Conservation (phyloP, 257 asterid genomes). For the Penstemon davidsonii region DNA sequence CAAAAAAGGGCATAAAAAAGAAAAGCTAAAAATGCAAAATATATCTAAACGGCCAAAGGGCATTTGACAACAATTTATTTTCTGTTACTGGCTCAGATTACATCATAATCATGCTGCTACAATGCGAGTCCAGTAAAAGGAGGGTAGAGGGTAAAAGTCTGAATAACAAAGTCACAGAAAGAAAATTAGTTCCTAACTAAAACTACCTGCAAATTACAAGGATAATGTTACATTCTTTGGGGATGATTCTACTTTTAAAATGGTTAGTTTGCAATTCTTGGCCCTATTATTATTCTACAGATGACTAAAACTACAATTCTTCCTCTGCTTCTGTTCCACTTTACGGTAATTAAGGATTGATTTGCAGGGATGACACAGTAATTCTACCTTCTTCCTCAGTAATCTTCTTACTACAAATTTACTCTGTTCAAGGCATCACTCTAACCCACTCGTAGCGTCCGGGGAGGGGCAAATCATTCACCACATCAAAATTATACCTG, state of each 20-base stretch:
- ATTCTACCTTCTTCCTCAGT: constrained; percentile 31
- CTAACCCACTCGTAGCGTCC: constrained; percentile 56
- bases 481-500: constrained; percentile 62
- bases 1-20: too few species aligned
- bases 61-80: constrained; percentile 13
- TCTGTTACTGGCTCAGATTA: constrained; percentile 10
- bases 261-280: constrained; percentile 36
- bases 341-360: constrained; percentile 28
- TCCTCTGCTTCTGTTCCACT: constrained; percentile 27
- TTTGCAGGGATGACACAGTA: constrained; percentile 20
- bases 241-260: constrained; percentile 32
- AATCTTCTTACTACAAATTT: constrained; percentile 16
- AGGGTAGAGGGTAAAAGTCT: neutral
- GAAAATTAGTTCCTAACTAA: constrained; percentile 27
- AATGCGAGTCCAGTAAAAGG: neutral
- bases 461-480: constrained; percentile 47
- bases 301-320: constrained; percentile 33
- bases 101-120: constrained; percentile 17
- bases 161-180: constrained; percentile 12
- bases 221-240: constrained; percentile 43
- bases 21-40: neutral
- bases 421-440: constrained; percentile 38
- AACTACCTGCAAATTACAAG: constrained; percentile 39
- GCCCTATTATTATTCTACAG: constrained; percentile 29
- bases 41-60: neutral